Evolutionary conservation across 208 protist genomes (phyloP).

Genomic region (Crithidia sp.): DNA sequence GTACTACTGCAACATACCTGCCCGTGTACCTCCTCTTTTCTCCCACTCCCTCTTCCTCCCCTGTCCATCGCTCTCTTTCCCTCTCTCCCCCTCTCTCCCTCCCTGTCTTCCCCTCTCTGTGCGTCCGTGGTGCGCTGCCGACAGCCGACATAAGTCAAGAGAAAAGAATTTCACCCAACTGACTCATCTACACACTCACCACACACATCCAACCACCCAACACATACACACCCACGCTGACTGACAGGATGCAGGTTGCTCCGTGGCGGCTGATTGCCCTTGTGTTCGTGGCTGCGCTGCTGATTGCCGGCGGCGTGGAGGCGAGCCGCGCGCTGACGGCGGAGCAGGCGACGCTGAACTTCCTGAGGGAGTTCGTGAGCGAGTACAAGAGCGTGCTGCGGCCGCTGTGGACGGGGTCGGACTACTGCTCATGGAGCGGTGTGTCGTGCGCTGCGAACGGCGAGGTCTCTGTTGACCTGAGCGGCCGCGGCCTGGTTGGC

Average conservation of each 20-base stretch:
- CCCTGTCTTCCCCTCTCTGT: neutral
- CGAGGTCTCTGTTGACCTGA: constrained; percentile 25
- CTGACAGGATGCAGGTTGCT: neutral
- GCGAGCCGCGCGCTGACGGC: neutral
- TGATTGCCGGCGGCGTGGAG: constrained; percentile 15
- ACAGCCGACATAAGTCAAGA: neutral
- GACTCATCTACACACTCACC: neutral
- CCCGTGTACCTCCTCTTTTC: too few species aligned
- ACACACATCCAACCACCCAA: neutral
- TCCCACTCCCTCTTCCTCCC: neutral
- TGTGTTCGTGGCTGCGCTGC: constrained; percentile 11
- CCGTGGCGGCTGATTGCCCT: constrained; percentile 6
- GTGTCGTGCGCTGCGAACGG: constrained; percentile 33
- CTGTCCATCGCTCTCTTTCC: neutral
- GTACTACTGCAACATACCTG: too few species aligned
- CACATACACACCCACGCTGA: constrained; percentile 2
- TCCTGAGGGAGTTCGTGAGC: constrained; percentile 25
- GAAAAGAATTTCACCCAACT: neutral
- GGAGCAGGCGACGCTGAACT: constrained; percentile 29
- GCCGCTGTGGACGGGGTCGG: constrained; percentile 19
- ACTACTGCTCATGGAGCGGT: constrained; percentile 32
- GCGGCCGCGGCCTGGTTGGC: constrained; percentile 17
- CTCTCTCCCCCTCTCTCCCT: neutral
- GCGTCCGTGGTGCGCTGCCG: neutral
- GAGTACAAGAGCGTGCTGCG: constrained; percentile 18